These are phyloP conservation scores for Lenwebbia sp. DNA, from an alignment of 345 rosid species.

Conservation along the genomic window DNA sequence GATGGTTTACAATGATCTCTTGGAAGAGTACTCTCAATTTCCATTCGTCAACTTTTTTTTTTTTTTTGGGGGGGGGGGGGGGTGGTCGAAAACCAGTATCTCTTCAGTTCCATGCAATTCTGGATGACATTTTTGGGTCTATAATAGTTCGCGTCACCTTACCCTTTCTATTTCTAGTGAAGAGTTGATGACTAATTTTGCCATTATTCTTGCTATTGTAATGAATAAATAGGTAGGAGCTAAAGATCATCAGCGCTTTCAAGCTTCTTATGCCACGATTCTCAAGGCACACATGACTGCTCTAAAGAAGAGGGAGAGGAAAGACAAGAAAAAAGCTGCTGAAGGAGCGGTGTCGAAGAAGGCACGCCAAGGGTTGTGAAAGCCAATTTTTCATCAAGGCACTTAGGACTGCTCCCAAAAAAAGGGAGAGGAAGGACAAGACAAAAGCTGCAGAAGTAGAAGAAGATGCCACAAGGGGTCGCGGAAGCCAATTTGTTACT, in stretches of 20 bases:
- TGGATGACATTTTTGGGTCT: not conserved
- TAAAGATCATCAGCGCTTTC: slow-evolving; percentile 88
- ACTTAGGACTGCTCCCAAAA: not conserved
- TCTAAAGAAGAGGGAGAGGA: slow-evolving; percentile 89
- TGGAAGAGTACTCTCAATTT: not conserved
- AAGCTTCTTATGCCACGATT: slow-evolving; percentile 86
- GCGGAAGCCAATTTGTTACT: slow-evolving; percentile 4
- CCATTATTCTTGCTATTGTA: not conserved
- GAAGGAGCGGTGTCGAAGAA: slow-evolving; percentile 22
- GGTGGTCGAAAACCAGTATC: not conserved
- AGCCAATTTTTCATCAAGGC: not conserved
- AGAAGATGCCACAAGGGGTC: not conserved
- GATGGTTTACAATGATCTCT: not conserved
- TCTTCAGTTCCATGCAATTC: not conserved
- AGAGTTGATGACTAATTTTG: not conserved
- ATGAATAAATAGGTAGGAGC: slow-evolving; percentile 55
- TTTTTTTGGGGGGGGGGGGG: no score
- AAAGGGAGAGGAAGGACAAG: not conserved
- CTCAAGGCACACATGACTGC: slow-evolving; percentile 89
- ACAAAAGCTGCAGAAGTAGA: not conserved
- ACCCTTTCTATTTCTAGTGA: not conserved
- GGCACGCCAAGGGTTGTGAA: slow-evolving; percentile 17
- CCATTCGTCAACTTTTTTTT: not conserved
- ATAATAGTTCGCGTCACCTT: accelerated
- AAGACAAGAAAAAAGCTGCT: slow-evolving; percentile 69